phyloP scores from a whole-genome alignment of 257 asterid genomes.

The Salvia rosmarinus region DNA sequence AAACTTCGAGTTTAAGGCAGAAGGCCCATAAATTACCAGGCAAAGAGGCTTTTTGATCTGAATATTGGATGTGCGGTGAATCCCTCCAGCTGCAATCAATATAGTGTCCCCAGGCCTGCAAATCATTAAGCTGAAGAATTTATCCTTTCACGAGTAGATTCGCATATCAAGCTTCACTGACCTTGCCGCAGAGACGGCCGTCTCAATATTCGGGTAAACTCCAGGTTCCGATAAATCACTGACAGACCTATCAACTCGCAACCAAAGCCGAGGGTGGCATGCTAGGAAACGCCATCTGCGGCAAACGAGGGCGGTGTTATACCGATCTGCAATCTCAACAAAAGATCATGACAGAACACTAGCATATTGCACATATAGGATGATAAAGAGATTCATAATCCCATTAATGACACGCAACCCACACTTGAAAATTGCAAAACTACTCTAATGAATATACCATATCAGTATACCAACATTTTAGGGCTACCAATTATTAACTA shows the following conservation, averaged over 20 bases:
- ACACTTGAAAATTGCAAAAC: neutral
- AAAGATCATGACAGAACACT: slow-evolving; percentile 54
- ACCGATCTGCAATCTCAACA: slow-evolving; percentile 97
- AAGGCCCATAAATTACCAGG: slow-evolving; percentile 58
- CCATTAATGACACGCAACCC: neutral
- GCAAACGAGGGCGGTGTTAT: slow-evolving; percentile 99
- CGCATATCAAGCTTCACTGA: slow-evolving; percentile 41
- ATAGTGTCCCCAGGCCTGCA: slow-evolving; percentile 97
- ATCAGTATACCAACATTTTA: neutral
- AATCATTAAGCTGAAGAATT: slow-evolving; percentile 33
- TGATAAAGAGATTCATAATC: slow-evolving; percentile 21
- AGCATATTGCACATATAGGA: slow-evolving; percentile 30
- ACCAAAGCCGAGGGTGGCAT: slow-evolving; percentile 94
- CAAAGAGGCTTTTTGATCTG: slow-evolving; percentile 92
- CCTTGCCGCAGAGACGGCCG: slow-evolving; percentile 91
- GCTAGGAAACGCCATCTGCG: slow-evolving; percentile 99
- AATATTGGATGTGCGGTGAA: slow-evolving; percentile 76
- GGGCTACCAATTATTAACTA: neutral
- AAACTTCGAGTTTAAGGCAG: slow-evolving; percentile 3
- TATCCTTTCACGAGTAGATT: slow-evolving; percentile 22
- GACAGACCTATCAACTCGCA: slow-evolving; percentile 85
- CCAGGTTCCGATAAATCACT: slow-evolving; percentile 70
- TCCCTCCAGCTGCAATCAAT: slow-evolving; percentile 91
- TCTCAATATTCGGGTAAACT: slow-evolving; percentile 80
- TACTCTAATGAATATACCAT: neutral